phyloP scores from a whole-genome alignment of 305 asterid species.

The Fraxinus sp. region DNA sequence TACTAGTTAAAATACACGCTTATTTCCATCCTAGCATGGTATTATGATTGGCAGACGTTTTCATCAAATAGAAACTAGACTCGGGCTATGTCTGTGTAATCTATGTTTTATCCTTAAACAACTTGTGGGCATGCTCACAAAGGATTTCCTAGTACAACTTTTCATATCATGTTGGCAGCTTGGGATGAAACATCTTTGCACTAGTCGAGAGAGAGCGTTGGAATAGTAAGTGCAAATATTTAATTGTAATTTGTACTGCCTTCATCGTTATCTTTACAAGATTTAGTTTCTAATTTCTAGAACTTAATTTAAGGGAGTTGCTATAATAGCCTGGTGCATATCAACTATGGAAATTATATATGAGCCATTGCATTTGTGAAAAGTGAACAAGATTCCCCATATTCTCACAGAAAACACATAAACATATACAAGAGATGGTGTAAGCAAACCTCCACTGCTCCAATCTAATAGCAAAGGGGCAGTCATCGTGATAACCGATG shows the following conservation, averaged over 20 bases:
- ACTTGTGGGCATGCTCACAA: not conserved
- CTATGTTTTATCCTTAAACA: not conserved
- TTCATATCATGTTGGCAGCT: not conserved
- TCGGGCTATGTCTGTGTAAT: not conserved
- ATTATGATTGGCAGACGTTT: not conserved
- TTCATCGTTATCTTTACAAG: not conserved
- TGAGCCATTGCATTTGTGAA: not conserved
- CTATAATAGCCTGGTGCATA: not conserved
- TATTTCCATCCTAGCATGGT: not conserved
- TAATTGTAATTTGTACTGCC: not conserved
- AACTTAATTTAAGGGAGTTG: not conserved
- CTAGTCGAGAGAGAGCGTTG: not conserved
- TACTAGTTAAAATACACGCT: not conserved
- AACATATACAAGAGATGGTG: conserved; percentile 4
- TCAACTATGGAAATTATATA: not conserved
- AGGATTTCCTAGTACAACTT: not conserved
- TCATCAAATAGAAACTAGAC: not conserved
- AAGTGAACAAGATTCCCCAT: not conserved
- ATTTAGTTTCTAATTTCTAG: not conserved
- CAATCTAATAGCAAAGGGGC: conserved; percentile 76
- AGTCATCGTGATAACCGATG: conserved; percentile 70
- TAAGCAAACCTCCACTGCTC: conserved; percentile 80
- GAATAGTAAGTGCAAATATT: not conserved
- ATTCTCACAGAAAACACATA: not conserved
- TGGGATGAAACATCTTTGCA: not conserved